Percentiles rank a stretch among this genome's conserved stretches.
phyloP scores from a whole-genome alignment of 2,329 filamentous ascomycete species.

The Claviceps spartinae region DNA sequence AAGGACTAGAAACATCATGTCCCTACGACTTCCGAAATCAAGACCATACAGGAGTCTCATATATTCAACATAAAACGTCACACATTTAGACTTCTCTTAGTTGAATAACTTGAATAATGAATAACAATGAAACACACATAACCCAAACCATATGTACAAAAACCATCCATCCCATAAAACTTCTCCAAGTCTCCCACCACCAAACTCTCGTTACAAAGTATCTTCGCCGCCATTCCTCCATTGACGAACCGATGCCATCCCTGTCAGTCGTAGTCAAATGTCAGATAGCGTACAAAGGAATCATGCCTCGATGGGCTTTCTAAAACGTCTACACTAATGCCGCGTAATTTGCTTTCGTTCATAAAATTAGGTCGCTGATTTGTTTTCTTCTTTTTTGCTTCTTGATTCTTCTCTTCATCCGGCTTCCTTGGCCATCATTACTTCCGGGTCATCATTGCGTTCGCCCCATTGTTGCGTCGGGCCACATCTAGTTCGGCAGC shows the following conservation, averaged over 20 bases:
- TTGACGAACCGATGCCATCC: slow-evolving; percentile 7
- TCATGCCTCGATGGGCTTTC: neutral
- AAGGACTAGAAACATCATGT: no score
- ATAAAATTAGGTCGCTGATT: neutral
- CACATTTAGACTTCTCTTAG: no score
- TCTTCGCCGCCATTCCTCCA: neutral
- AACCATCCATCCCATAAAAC: neutral
- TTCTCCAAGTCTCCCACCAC: neutral
- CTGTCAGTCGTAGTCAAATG: slow-evolving; percentile 7
- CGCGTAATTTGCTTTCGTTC: neutral
- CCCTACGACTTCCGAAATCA: no score
- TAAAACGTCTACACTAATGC: slow-evolving; percentile 1
- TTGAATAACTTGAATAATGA: no score
- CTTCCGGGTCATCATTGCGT: neutral
- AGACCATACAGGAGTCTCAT: no score
- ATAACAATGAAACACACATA: no score
- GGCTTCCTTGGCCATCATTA: neutral
- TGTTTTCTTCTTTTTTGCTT: neutral
- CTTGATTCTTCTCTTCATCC: neutral
- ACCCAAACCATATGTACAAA: no score
- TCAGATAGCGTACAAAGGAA: neutral
- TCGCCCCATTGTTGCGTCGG: neutral
- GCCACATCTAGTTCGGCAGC: slow-evolving; percentile 4
- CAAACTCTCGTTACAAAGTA: neutral
- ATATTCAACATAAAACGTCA: no score